A percentile compares a stretch with the other conserved stretches of the same genome.
Evolutionary conservation across 257 asterid species (phyloP).

Genomic region (Salvia splendens): DNA sequence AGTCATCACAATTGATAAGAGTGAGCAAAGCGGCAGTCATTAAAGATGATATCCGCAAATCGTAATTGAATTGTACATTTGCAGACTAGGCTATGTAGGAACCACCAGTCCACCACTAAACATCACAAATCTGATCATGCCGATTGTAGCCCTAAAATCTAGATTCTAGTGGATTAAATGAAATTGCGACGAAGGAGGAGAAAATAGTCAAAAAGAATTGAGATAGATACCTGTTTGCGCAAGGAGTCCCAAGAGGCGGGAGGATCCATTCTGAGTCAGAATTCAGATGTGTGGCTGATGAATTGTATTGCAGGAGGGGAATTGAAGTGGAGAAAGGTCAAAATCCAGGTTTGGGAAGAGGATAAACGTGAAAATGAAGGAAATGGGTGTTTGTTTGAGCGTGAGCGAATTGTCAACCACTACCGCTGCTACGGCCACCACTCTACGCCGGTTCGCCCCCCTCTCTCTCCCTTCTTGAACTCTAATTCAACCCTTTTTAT

Average conservation of each 20-base stretch:
- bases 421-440: background rate
- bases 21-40: conserved; percentile 13
- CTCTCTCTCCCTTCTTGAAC: background rate
- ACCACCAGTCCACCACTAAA: conserved; percentile 8
- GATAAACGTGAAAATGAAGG: conserved; percentile 31
- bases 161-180: background rate
- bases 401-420: conserved; percentile 37
- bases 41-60: conserved; percentile 10
- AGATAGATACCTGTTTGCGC: conserved; percentile 73
- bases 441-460: conserved; percentile 24
- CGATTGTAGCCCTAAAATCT: conserved; percentile 28
- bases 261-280: conserved; percentile 56
- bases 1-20: conserved; percentile 12
- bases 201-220: conserved; percentile 4
- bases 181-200: conserved; percentile 1
- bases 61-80: conserved; percentile 9
- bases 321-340: conserved; percentile 5
- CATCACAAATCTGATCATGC: conserved; percentile 21
- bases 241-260: conserved; percentile 89
- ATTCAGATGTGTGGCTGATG: background rate
- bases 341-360: background rate
- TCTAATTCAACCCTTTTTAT: conserved; percentile 8
- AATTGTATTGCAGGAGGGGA: conserved; percentile 8
- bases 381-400: conserved; percentile 11
- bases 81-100: conserved; percentile 7